A percentile compares a stretch with the other conserved stretches of the same genome.
Conservation (phyloP, 164 flowering plant genomes). For the Aristolochia californica region DNA sequence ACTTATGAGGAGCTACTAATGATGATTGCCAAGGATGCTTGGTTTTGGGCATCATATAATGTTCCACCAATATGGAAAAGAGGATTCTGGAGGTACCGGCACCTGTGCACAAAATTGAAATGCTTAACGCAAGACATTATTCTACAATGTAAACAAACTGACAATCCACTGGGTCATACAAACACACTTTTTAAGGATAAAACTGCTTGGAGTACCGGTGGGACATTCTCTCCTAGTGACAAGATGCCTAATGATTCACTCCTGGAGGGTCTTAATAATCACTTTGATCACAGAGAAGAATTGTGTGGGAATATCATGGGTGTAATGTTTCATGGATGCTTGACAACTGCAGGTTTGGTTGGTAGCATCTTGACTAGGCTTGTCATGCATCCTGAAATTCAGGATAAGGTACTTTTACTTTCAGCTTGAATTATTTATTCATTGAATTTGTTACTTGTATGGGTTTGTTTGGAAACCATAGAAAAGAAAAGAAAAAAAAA, state of each 20-base stretch:
- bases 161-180: slow-evolving; percentile 11
- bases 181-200: slow-evolving; percentile 4
- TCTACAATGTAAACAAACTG: slow-evolving; percentile 23
- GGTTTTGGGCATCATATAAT: slow-evolving; percentile 54
- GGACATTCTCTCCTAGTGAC: slow-evolving; percentile 8
- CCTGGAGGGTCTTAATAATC: slow-evolving; percentile 18
- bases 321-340: slow-evolving; percentile 56
- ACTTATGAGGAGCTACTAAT: slow-evolving; percentile 47
- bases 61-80: slow-evolving; percentile 53
- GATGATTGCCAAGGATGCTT: slow-evolving; percentile 55
- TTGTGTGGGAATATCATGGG: slow-evolving; percentile 42
- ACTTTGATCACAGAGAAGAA: slow-evolving; percentile 21
- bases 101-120: slow-evolving; percentile 36
- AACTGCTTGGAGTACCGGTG: slow-evolving; percentile 11
- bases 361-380: slow-evolving; percentile 38
- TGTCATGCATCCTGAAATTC: slow-evolving; percentile 45
- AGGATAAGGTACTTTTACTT: slow-evolving; percentile 31
- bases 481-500: no score
- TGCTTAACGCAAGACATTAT: slow-evolving; percentile 42
- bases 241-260: slow-evolving; percentile 9
- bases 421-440: not conserved
- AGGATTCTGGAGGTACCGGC: slow-evolving; percentile 50
- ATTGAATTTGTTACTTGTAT: not conserved
- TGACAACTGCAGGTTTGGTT: slow-evolving; percentile 41
- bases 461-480: no score